Percentiles rank a stretch among this genome's conserved stretches.
Evolutionary conservation across 305 asterid species (phyloP).

Genomic region (Euphrasia arctica): DNA sequence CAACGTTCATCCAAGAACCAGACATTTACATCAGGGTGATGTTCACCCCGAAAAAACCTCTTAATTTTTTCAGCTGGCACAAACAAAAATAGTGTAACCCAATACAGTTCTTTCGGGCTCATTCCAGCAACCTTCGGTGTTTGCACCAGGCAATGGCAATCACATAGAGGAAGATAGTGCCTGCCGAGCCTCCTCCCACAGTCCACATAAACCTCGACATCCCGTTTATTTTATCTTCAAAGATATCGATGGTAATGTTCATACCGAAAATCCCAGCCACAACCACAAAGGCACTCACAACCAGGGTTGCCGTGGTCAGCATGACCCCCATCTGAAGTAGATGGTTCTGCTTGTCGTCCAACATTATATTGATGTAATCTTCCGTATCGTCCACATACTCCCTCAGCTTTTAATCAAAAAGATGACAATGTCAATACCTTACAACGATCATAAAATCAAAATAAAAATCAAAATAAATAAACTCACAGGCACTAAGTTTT

Average conservation of each 20-base stretch:
- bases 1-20: no score
- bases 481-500: background rate
- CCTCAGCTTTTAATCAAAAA: conserved; percentile 51
- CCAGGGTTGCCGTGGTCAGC: conserved; percentile 89
- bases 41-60: no score
- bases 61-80: no score
- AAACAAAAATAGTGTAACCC: no score
- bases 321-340: conserved; percentile 97
- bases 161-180: conserved; percentile 61
- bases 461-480: background rate
- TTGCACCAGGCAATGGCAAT: conserved; percentile 84
- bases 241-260: conserved; percentile 67
- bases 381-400: conserved; percentile 97
- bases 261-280: conserved; percentile 89
- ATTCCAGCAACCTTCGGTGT: conserved; percentile 72
- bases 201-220: conserved; percentile 73
- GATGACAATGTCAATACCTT: background rate
- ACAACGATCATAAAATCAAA: background rate
- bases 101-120: conserved; percentile 12
- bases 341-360: conserved; percentile 96
- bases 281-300: conserved; percentile 83
- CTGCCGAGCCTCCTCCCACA: conserved; percentile 67
- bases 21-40: no score
- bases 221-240: conserved; percentile 42
- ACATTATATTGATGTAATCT: conserved; percentile 91